Percentiles rank a stretch among this genome's conserved stretches.
phyloP scores from a whole-genome alignment of 768 basidiomycete species.

The Suillus spraguei region DNA sequence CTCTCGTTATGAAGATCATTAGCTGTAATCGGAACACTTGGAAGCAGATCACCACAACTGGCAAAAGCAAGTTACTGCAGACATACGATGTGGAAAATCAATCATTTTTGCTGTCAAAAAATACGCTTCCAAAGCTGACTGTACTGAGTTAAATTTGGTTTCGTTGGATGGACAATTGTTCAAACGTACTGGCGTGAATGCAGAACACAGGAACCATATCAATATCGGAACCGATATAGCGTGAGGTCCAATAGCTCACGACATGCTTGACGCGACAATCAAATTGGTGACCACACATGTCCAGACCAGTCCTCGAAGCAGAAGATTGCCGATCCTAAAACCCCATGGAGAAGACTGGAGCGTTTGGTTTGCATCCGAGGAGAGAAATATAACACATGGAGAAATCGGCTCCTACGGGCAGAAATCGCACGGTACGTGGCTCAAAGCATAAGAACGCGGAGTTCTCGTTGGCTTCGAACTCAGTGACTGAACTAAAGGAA shows the following conservation, averaged over 20 bases:
- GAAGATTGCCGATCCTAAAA: background rate
- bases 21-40: background rate
- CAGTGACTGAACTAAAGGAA: background rate
- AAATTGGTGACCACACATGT: background rate
- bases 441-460: background rate
- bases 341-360: background rate
- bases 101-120: background rate
- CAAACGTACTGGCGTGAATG: background rate
- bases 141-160: background rate
- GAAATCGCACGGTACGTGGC: background rate
- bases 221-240: background rate
- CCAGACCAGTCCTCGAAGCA: background rate
- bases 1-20: no score
- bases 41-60: background rate
- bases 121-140: background rate
- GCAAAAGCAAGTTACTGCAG: background rate
- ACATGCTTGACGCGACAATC: background rate
- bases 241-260: no score
- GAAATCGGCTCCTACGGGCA: background rate
- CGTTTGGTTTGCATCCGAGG: background rate
- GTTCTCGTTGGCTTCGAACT: background rate
- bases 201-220: background rate
- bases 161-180: background rate
- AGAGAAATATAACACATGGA: background rate
- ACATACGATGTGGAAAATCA: background rate